Evolutionary conservation across 2,329 filamentous ascomycete genomes (phyloP).

Genomic region (Penicillium sp.): DNA sequence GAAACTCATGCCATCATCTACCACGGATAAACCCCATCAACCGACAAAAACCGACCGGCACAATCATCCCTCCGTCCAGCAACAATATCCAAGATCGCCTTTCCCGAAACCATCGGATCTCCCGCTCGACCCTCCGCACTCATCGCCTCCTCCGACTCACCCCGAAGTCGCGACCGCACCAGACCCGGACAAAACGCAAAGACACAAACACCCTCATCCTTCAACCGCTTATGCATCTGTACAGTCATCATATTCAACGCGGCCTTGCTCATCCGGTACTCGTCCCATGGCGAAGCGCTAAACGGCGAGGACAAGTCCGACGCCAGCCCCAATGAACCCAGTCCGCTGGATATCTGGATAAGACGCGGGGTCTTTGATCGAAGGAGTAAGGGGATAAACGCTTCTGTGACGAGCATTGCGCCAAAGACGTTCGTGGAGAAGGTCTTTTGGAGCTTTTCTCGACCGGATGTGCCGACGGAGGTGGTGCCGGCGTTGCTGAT

Average conservation of each 20-base stretch:
- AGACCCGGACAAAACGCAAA: background rate
- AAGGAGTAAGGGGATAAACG: background rate
- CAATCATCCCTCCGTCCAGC: background rate
- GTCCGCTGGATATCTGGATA: background rate
- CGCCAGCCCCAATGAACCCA: background rate
- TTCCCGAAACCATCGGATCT: background rate
- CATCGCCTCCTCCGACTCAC: background rate
- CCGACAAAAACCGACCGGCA: background rate
- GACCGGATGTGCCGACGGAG: background rate
- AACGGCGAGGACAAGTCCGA: background rate
- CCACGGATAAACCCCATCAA: background rate
- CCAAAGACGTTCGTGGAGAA: background rate
- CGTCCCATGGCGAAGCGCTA: constrained; percentile 7
- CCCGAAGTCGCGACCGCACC: background rate
- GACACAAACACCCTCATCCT: constrained; percentile 9
- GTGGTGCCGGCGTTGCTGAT: constrained; percentile 1
- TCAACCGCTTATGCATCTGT: constrained; percentile 13
- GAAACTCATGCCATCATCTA: background rate
- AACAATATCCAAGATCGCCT: background rate
- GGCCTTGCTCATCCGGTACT: constrained; percentile 19
- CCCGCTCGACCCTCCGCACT: background rate
- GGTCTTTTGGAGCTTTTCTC: background rate
- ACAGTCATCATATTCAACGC: constrained; percentile 16
- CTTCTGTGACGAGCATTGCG: background rate
- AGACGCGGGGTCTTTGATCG: background rate